phyloP scores from a whole-genome alignment of 768 basidiomycete genomes.

The Candolleomyces aberdarensis region DNA sequence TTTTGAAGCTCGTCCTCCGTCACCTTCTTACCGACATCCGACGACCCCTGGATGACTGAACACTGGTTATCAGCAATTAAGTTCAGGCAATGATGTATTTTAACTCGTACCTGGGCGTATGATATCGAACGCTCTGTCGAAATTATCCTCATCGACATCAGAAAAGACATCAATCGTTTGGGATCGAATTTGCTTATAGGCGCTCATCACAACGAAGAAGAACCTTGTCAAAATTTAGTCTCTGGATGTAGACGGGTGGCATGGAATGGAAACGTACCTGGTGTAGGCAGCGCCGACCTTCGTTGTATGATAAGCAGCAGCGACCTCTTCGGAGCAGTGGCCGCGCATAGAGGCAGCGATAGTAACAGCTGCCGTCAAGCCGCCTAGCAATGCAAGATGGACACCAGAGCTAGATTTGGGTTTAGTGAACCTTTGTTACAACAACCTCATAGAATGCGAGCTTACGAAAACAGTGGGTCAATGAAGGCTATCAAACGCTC shows the following conservation, averaged over 20 bases:
- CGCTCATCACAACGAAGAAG: conserved; percentile 43
- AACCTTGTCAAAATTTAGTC: conserved; percentile 26
- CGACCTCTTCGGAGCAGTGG: conserved; percentile 26
- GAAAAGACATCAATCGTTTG: conserved; percentile 37
- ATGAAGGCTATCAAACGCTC: conserved; percentile 19
- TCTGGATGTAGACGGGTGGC: neutral
- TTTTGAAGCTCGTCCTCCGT: conserved; percentile 16
- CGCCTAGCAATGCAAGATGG: conserved; percentile 30
- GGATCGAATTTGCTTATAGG: conserved; percentile 44
- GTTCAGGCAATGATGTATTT: neutral
- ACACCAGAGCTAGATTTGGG: conserved; percentile 22
- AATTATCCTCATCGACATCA: conserved; percentile 45
- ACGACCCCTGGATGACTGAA: conserved; percentile 25
- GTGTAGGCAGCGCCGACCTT: conserved; percentile 33
- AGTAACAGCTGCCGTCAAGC: conserved; percentile 31
- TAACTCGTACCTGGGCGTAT: conserved; percentile 31
- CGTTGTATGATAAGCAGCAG: conserved; percentile 27
- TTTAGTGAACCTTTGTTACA: neutral
- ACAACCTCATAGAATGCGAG: neutral
- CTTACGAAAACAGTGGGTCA: conserved; percentile 23
- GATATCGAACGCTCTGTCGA: conserved; percentile 44
- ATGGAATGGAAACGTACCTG: conserved; percentile 17
- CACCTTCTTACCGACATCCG: conserved; percentile 16
- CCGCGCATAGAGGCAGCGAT: conserved; percentile 31
- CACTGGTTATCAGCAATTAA: neutral